phyloP scores from a whole-genome alignment of 805 yeast genomes.

The Hanseniaspora vineae region DNA sequence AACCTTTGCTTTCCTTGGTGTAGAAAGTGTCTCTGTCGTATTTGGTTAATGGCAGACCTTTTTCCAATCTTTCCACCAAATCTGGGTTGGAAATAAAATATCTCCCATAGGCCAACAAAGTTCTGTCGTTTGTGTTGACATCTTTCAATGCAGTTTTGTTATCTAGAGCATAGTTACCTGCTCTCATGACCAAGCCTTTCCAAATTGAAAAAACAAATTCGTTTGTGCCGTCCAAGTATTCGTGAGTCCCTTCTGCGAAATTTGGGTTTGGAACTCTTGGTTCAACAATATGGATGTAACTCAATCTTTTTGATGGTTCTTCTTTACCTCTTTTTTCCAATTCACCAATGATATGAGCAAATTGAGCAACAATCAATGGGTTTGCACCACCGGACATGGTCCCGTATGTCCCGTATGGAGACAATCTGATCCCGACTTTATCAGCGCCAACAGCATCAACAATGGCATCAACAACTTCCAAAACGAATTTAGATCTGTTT shows the following conservation, averaged over 20 bases:
- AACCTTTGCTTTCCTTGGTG: conserved; percentile 22
- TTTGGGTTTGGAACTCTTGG: conserved; percentile 27
- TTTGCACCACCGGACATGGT: conserved; percentile 25
- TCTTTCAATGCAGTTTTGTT: neutral
- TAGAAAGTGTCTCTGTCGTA: conserved; percentile 33
- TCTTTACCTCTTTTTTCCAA: conserved; percentile 26
- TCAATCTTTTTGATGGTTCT: conserved; percentile 23
- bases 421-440: conserved; percentile 33
- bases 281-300: conserved; percentile 33
- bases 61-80: conserved; percentile 22
- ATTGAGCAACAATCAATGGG: conserved; percentile 27
- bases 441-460: conserved; percentile 41
- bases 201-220: conserved; percentile 10
- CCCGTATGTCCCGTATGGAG: conserved; percentile 32
- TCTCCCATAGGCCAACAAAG: conserved; percentile 30
- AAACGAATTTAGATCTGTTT: conserved; percentile 31
- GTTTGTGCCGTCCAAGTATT: conserved; percentile 7
- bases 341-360: conserved; percentile 29
- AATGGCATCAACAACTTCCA: conserved; percentile 39
- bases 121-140: conserved; percentile 26
- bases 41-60: conserved; percentile 22
- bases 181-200: conserved; percentile 13
- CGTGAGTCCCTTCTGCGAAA: neutral
- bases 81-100: conserved; percentile 30
- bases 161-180: conserved; percentile 4